These are phyloP conservation scores for Jaltomata sinuosa DNA, from an alignment of 257 asterid genomes.

Conservation along the genomic window DNA sequence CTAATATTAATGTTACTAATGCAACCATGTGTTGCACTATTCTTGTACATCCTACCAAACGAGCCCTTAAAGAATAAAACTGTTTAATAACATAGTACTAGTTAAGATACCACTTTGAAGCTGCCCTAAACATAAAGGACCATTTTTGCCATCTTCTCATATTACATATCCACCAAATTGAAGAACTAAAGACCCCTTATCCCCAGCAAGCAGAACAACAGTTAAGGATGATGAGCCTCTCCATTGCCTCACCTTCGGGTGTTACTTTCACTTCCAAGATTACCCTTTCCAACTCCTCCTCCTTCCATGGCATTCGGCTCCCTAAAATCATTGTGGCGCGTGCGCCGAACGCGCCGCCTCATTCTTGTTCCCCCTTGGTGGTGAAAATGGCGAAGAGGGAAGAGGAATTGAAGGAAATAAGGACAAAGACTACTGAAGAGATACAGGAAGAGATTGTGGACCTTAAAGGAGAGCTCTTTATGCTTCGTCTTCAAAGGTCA, in stretches of 20 bases:
- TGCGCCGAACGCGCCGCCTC: constrained; percentile 4
- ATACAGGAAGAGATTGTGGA: constrained; percentile 59
- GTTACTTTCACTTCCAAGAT: constrained; percentile 29
- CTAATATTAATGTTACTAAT: no score
- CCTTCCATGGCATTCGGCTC: constrained; percentile 59
- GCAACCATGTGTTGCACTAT: no score
- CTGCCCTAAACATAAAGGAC: background rate
- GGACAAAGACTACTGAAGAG: constrained; percentile 66
- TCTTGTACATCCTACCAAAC: no score
- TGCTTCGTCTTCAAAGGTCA: constrained; percentile 94
- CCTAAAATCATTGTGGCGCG: constrained; percentile 36
- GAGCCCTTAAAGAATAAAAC: no score
- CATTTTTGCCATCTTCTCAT: background rate
- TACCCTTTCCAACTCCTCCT: constrained; percentile 28
- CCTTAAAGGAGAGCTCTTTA: constrained; percentile 85
- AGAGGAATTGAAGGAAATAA: constrained; percentile 72
- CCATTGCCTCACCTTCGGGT: constrained; percentile 42
- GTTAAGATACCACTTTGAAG: background rate
- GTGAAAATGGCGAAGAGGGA: constrained; percentile 78
- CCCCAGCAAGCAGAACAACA: background rate
- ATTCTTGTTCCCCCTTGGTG: constrained; percentile 26
- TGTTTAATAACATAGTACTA: no score
- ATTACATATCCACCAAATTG: background rate
- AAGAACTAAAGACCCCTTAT: background rate
- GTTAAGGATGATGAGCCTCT: constrained; percentile 50